These are phyloP conservation scores for Metschnikowia hibisci DNA, from an alignment of 805 yeast genomes.

Conservation along the genomic window DNA sequence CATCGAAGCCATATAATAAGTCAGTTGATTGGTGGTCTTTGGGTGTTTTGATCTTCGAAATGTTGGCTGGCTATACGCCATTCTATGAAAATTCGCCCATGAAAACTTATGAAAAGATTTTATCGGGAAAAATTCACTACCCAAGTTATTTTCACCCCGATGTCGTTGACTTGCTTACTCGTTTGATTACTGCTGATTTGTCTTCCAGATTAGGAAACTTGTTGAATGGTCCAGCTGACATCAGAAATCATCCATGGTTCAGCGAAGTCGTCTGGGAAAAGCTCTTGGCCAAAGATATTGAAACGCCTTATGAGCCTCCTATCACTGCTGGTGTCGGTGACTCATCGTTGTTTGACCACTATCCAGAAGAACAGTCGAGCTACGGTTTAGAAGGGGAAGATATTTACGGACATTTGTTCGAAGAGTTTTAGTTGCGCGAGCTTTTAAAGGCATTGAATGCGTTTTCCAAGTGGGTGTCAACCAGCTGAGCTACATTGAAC, in stretches of 20 bases:
- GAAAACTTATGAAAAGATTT: conserved; percentile 59
- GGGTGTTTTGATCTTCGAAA: conserved; percentile 57
- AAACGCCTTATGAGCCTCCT: conserved; percentile 63
- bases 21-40: conserved; percentile 67
- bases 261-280: conserved; percentile 60
- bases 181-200: conserved; percentile 52
- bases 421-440: conserved; percentile 27
- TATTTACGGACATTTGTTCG: conserved; percentile 33
- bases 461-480: too few relatives aligned
- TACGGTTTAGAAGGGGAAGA: conserved; percentile 40
- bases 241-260: conserved; percentile 56
- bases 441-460: background rate
- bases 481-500: background rate
- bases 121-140: conserved; percentile 49
- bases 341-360: conserved; percentile 41
- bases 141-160: conserved; percentile 55
- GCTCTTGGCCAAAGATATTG: conserved; percentile 51
- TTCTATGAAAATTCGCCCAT: conserved; percentile 61
- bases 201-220: conserved; percentile 55
- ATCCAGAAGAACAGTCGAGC: conserved; percentile 43
- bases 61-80: conserved; percentile 61
- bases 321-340: conserved; percentile 64
- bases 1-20: conserved; percentile 59
- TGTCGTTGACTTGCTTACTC: conserved; percentile 47
- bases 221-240: conserved; percentile 55